phyloP scores from a whole-genome alignment of 2,329 filamentous ascomycete genomes.

The Raffaelea ambrosiae region DNA sequence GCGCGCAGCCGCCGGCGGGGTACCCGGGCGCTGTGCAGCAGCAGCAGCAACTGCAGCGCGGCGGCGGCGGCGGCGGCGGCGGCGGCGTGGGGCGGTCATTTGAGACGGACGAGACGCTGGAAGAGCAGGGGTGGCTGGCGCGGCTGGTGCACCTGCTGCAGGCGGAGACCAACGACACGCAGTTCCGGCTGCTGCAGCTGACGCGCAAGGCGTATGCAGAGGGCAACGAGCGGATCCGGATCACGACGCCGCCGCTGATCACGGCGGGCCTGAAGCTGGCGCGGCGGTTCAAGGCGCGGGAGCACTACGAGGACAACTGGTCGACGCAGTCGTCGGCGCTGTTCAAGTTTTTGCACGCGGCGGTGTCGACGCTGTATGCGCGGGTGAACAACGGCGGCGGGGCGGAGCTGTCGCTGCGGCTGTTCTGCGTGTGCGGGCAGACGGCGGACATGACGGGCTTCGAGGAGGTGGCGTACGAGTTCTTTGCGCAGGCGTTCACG shows the following conservation, averaged over 20 bases:
- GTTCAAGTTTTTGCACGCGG: constrained; percentile 92
- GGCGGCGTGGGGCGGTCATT: constrained; percentile 39
- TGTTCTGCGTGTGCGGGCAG: constrained; percentile 89
- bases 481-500: constrained; percentile 95
- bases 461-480: constrained; percentile 95
- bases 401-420: constrained; percentile 77
- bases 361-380: constrained; percentile 77
- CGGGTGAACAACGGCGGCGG: constrained; percentile 64
- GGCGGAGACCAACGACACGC: constrained; percentile 79
- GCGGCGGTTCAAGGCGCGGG: constrained; percentile 77
- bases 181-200: constrained; percentile 87
- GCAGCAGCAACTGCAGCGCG: constrained; percentile 17
- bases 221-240: constrained; percentile 91
- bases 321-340: constrained; percentile 62
- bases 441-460: constrained; percentile 85
- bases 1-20: constrained; percentile 71
- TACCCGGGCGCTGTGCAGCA: constrained; percentile 77
- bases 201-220: constrained; percentile 80
- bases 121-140: constrained; percentile 96
- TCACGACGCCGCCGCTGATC: constrained; percentile 86
- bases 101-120: constrained; percentile 95
- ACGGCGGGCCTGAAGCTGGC: constrained; percentile 86
- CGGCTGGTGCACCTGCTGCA: constrained; percentile 83
- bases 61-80: too few relatives aligned
- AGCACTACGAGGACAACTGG: constrained; percentile 68